phyloP scores from a whole-genome alignment of 1,284 basidiomycete species.

The Fomitiporia mediterranea region DNA sequence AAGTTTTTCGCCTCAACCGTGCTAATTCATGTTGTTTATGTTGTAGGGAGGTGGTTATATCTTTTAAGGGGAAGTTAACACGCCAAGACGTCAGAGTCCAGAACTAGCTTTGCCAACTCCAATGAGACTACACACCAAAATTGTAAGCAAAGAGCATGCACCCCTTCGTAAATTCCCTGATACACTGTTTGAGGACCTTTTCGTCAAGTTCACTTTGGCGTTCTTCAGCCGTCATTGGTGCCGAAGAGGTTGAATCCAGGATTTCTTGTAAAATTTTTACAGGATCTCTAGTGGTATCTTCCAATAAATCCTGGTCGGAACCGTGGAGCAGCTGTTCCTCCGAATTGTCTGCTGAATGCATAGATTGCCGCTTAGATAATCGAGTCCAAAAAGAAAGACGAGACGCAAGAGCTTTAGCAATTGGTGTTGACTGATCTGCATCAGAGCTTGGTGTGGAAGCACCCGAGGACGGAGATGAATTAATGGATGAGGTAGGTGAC shows the following conservation, averaged over 20 bases:
- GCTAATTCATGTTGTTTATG: constrained; percentile 66
- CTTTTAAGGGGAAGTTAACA: constrained; percentile 36
- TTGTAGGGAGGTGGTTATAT: constrained; percentile 74
- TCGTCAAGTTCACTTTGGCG: constrained; percentile 66
- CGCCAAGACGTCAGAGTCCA: too few species aligned
- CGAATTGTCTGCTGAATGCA: constrained; percentile 7
- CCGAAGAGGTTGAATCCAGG: constrained; percentile 50
- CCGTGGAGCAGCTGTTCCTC: constrained; percentile 8
- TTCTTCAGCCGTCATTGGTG: constrained; percentile 57
- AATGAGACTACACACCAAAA: constrained; percentile 48
- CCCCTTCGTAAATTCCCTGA: constrained; percentile 67
- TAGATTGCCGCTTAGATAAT: constrained; percentile 40
- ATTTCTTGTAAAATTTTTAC: constrained; percentile 50
- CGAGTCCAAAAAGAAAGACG: constrained; percentile 71
- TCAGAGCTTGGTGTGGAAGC: constrained; percentile 52
- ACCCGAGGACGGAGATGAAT: constrained; percentile 46
- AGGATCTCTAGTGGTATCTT: constrained; percentile 32
- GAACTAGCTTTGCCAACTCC: not conserved
- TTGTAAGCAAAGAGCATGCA: constrained; percentile 80
- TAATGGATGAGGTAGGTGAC: constrained; percentile 31
- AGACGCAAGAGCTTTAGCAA: constrained; percentile 57
- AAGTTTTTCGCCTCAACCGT: constrained; percentile 37
- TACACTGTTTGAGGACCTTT: constrained; percentile 70
- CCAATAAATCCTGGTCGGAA: constrained; percentile 11
- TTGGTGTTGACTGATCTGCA: constrained; percentile 40